Conservation (phyloP, 1,284 basidiomycete species). For the Phellinidium pouzarii region DNA sequence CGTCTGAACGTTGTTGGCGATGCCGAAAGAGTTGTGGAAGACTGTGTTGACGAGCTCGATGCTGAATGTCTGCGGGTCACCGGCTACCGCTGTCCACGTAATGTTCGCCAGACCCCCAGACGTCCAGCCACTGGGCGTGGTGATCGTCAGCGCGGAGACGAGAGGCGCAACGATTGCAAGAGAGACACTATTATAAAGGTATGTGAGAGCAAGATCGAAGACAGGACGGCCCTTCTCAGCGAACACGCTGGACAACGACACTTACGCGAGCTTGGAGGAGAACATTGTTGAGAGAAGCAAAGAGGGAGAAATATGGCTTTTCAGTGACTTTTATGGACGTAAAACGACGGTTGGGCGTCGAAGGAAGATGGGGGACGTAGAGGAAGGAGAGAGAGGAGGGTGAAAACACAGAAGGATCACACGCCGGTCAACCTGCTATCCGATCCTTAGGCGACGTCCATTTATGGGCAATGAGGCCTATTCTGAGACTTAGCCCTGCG, state of each 20-base stretch:
- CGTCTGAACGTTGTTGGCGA: constrained; percentile 52
- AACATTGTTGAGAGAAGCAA: constrained; percentile 8
- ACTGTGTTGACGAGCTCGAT: constrained; percentile 39
- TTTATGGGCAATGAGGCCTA: neutral
- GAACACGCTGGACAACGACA: neutral
- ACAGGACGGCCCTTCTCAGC: neutral
- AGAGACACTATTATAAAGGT: constrained; percentile 32
- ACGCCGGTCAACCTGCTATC: neutral
- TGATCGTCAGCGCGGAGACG: constrained; percentile 41
- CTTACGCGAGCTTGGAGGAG: constrained; percentile 15
- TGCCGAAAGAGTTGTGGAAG: constrained; percentile 50
- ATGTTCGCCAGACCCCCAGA: constrained; percentile 35
- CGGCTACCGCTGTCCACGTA: constrained; percentile 36
- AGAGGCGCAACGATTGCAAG: constrained; percentile 38
- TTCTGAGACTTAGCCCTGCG: neutral
- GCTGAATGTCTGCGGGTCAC: constrained; percentile 37
- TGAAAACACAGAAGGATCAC: constrained; percentile 3
- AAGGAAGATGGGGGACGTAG: constrained; percentile 1
- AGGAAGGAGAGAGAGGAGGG: constrained; percentile 3
- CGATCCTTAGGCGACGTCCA: neutral
- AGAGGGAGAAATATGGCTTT: neutral
- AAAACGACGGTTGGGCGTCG: constrained; percentile 4
- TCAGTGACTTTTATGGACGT: constrained; percentile 1
- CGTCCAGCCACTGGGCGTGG: constrained; percentile 31
- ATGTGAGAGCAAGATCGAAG: neutral